phyloP scores from a whole-genome alignment of 768 basidiomycete species.

The Clitopilus hobsonii region DNA sequence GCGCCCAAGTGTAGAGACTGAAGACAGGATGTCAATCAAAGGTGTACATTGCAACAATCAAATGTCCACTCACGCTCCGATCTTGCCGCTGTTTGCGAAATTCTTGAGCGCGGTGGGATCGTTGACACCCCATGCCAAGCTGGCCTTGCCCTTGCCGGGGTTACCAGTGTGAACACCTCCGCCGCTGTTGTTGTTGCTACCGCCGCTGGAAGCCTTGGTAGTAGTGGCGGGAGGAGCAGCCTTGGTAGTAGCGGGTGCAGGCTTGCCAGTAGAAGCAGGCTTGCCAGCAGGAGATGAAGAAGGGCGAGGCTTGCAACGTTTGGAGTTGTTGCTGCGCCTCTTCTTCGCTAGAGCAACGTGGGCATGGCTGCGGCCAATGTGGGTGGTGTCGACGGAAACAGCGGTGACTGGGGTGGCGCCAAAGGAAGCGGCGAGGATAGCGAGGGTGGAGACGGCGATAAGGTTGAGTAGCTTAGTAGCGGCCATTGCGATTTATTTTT shows the following conservation, averaged over 20 bases:
- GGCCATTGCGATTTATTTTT: constrained; percentile 32
- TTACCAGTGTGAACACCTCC: constrained; percentile 9
- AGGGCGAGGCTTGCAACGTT: constrained; percentile 18
- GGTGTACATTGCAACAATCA: not conserved
- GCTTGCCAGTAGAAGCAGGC: constrained; percentile 7
- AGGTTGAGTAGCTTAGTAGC: constrained; percentile 50
- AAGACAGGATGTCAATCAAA: not conserved
- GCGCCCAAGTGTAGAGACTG: constrained; percentile 68
- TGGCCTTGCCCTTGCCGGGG: constrained; percentile 40
- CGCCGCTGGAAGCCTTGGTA: constrained; percentile 8
- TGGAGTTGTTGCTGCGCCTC: constrained; percentile 37
- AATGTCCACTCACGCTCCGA: constrained; percentile 32
- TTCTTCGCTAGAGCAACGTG: constrained; percentile 47
- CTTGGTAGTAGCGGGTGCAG: constrained; percentile 14
- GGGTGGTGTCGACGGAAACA: constrained; percentile 36
- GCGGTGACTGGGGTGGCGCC: constrained; percentile 45
- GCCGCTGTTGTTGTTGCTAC: constrained; percentile 8
- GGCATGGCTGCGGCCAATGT: constrained; percentile 35
- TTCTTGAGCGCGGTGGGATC: constrained; percentile 42
- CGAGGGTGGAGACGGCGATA: constrained; percentile 53
- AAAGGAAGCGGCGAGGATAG: constrained; percentile 49
- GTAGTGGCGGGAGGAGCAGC: constrained; percentile 11
- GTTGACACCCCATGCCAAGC: constrained; percentile 66
- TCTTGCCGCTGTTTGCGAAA: constrained; percentile 43
- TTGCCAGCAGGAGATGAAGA: not conserved